Evolutionary conservation across 2,329 filamentous ascomycete species (phyloP).

Genomic region (Nakataea oryzae): DNA sequence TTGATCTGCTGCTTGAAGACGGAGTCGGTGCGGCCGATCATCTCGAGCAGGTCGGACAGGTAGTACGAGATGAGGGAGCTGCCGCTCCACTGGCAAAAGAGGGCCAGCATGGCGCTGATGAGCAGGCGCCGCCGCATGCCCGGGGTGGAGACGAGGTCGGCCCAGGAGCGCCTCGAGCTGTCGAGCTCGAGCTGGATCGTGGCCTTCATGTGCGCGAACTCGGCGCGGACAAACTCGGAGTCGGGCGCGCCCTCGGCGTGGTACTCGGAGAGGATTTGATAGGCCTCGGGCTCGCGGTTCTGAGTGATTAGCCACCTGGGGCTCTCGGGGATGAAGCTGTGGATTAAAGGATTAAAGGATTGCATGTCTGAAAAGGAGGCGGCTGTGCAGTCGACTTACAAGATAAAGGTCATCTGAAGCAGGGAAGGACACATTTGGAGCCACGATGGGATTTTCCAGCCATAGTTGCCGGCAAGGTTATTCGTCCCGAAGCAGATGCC

Average conservation of each 20-base stretch:
- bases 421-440: conserved; percentile 26
- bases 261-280: conserved; percentile 15
- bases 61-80: conserved; percentile 42
- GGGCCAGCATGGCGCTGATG: conserved; percentile 35
- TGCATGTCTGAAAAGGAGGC: conserved; percentile 15
- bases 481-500: conserved; percentile 38
- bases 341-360: neutral
- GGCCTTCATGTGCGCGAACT: conserved; percentile 48
- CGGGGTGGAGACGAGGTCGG: conserved; percentile 36
- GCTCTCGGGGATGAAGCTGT: conserved; percentile 20
- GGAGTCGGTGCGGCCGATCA: conserved; percentile 32
- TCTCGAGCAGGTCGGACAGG: conserved; percentile 30
- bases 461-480: conserved; percentile 24
- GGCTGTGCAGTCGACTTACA: conserved; percentile 20
- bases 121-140: conserved; percentile 39
- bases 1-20: conserved; percentile 30
- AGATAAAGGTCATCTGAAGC: conserved; percentile 28
- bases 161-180: conserved; percentile 36
- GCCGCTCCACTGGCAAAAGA: conserved; percentile 44
- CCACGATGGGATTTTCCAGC: conserved; percentile 23
- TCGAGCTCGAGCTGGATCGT: conserved; percentile 44
- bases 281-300: conserved; percentile 14
- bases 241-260: conserved; percentile 39
- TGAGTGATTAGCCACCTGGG: conserved; percentile 16
- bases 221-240: conserved; percentile 43